Base-by-base conservation (phyloP, 2,329 filamentous ascomycete genomes). In the Akanthomyces uredinophilus region DNA sequence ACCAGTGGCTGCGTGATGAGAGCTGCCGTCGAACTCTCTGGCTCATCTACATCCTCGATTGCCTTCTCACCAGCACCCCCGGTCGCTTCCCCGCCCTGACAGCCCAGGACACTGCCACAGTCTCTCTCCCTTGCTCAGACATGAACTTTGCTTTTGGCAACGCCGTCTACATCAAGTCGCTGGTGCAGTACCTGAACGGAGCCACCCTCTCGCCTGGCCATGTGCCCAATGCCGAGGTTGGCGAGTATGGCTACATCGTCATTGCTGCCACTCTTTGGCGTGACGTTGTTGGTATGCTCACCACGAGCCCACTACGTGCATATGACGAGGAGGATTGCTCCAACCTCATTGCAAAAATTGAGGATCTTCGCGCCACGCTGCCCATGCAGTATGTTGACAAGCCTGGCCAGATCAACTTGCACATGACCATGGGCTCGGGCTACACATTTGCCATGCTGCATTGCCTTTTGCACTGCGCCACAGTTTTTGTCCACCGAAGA, bases 81-180 rank as follows among this genome's bases (percentile, higher is more conserved):
- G 84, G 84, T 57, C 83, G 84, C 32, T 82, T 82, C 67, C 79
- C 84, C 2, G 83, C 83, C 5, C 73, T 86, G 27, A 81, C 82
- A 1, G 74, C 77, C 22, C 80, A 80, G 60, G 83, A 86, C 66
- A 79, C 83, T 10, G 76, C 78, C 55, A 82, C 83, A 64, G 79
- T 86, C 11, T 78, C 83, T 2, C 75, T 87, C 43, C 84, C 84
- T 1, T 86, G 84, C 70, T 79, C 79, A 13, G 84, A 86, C 65
- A 85, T 86, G 74, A 85, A 84, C 75, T 87, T 83, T 70, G 82
- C 84, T 67, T 87, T 86, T 70, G 83, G 83, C 50, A 86, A 84
- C 65, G 80, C 83, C 47, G 82, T 85, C 54, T 80, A 76, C 64
- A 83, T 86, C 64, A 83, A 83, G 70, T 85, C 83, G n/a, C 72